Conservation (phyloP, 192 early-diverging fungal species). For the Cetraspora pellucida region DNA sequence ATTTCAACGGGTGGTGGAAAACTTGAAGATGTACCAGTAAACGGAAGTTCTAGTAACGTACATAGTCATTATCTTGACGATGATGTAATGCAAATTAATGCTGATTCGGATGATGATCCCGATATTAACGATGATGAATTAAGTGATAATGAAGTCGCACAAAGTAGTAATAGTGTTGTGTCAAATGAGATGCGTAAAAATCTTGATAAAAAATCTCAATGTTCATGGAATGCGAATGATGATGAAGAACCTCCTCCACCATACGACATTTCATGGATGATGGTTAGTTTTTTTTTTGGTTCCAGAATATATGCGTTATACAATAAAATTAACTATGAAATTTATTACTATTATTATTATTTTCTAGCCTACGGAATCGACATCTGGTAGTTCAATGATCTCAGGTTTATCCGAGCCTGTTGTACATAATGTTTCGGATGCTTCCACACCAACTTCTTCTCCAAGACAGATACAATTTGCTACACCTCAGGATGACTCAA, state of each 20-base stretch:
- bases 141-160: neutral
- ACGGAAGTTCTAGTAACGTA: too few relatives aligned
- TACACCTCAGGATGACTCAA: neutral
- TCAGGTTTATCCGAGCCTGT: too few relatives aligned
- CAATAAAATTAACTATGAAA: neutral
- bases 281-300: neutral
- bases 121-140: constrained; percentile 4
- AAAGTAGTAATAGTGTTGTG: neutral
- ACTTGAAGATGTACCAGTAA: neutral
- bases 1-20: neutral
- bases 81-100: constrained; percentile 30
- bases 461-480: neutral
- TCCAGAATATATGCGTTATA: too few relatives aligned
- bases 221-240: constrained; percentile 1
- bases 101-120: neutral
- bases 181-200: neutral
- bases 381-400: neutral
- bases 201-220: neutral
- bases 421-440: neutral
- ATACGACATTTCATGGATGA: constrained; percentile 26
- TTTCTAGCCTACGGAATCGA: neutral
- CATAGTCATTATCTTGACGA: neutral
- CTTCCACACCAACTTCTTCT: neutral
- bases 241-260: constrained; percentile 34
- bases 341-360: neutral